These are phyloP conservation scores for Pyrenophora tritici-repentis DNA, from an alignment of 2,329 filamentous ascomycete species.

Conservation along the genomic window DNA sequence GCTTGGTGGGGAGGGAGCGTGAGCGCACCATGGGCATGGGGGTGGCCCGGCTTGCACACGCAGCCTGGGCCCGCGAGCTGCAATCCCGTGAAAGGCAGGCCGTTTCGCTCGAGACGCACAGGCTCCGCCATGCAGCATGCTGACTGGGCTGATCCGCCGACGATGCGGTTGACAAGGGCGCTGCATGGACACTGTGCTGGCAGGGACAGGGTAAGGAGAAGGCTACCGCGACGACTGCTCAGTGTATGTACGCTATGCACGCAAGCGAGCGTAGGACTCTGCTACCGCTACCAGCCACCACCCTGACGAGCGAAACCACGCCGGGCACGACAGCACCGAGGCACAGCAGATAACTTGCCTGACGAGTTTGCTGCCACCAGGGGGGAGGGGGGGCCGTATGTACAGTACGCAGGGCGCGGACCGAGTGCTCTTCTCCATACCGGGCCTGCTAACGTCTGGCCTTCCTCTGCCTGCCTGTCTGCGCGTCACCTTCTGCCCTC, in stretches of 20 bases:
- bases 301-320: conserved; percentile 31
- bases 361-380: conserved; percentile 14
- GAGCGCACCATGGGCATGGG: conserved; percentile 33
- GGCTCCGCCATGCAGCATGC: conserved; percentile 31
- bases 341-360: conserved; percentile 26
- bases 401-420: too few relatives aligned
- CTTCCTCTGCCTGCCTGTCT: too few relatives aligned
- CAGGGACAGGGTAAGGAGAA: conserved; percentile 26
- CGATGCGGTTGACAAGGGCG: conserved; percentile 34
- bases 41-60: conserved; percentile 33
- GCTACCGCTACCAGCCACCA: conserved; percentile 25
- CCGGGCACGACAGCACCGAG: conserved; percentile 21
- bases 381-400: too few relatives aligned
- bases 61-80: conserved; percentile 34
- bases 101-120: conserved; percentile 36
- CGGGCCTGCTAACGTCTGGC: too few relatives aligned
- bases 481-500: too few relatives aligned
- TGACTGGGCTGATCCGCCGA: conserved; percentile 43
- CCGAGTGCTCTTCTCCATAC: too few relatives aligned
- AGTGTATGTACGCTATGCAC: conserved; percentile 30
- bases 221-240: conserved; percentile 17
- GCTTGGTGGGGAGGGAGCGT: conserved; percentile 36
- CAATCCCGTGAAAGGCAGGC: conserved; percentile 26
- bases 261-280: conserved; percentile 40
- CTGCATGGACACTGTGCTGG: conserved; percentile 18